Evolutionary conservation across 2,329 filamentous ascomycete species (phyloP).

Genomic region (Apiospora malaysiana): DNA sequence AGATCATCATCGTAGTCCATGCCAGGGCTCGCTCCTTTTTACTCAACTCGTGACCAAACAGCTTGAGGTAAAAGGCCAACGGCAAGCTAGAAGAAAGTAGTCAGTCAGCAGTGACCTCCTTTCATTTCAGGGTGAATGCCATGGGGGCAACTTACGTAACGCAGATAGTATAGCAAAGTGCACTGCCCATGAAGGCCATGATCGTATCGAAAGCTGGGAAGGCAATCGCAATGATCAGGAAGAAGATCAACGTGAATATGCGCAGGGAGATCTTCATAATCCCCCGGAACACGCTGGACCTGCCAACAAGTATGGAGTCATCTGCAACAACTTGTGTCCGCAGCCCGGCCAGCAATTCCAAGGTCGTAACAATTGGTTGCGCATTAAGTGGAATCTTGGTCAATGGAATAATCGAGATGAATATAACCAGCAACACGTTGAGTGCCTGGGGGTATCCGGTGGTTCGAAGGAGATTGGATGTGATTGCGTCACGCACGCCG

Average conservation of each 20-base stretch:
- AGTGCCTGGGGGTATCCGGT: constrained; percentile 75
- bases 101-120: background rate
- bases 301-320: constrained; percentile 54
- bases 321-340: constrained; percentile 52
- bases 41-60: constrained; percentile 78
- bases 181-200: constrained; percentile 88
- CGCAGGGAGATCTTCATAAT: constrained; percentile 66
- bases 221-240: constrained; percentile 73
- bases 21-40: constrained; percentile 67
- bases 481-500: constrained; percentile 85
- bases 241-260: constrained; percentile 69
- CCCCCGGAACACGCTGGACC: constrained; percentile 62
- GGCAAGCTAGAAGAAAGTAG: constrained; percentile 60
- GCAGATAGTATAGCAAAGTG: constrained; percentile 92
- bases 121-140: background rate
- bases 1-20: constrained; percentile 73
- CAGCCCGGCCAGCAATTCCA: constrained; percentile 81
- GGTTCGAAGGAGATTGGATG: constrained; percentile 82
- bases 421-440: constrained; percentile 81
- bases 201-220: constrained; percentile 86
- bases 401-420: constrained; percentile 90
- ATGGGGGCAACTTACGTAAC: constrained; percentile 63
- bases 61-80: constrained; percentile 85
- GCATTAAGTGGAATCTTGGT: constrained; percentile 94
- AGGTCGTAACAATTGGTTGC: constrained; percentile 83